Evolutionary conservation across 176 grass and related monocot genomes (phyloP), one percentile per base, ranked within the genome.

Genomic region (Carex parvula): DNA sequence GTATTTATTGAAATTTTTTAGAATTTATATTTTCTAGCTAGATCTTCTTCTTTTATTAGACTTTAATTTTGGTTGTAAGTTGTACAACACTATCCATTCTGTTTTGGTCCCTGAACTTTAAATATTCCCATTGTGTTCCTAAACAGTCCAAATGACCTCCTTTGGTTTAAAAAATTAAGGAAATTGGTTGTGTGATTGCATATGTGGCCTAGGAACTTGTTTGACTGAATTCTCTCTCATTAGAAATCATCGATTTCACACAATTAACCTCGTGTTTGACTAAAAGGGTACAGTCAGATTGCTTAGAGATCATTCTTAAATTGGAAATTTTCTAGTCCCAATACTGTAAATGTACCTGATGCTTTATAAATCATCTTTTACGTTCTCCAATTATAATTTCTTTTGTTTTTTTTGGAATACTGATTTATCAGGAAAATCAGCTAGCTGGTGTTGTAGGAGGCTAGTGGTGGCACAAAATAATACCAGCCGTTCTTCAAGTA

Each of bases 361-460:
- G 24, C 70, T 46, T 10, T 33, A 71, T 5, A 71, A 18, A 21
- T 18, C 18, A 17, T 15, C 33, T 68, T 16, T 37, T 68, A 17
- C 20, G 57, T 60, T 60, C 16, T 60, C 57, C 18, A 12, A 18
- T 60, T 70, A 39, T 39, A 70, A 8, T 71, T 29, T 53, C 46
- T 54, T n/a, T 15, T 30, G 55, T 13, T 29, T 53, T n/a, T 56
- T 64, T 18, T 37, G 14, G 48, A 78, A 64, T 66, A 66, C 50
- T 81, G 15, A 6, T 46, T 53, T 14, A 81, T 35, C 85, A 96
- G 91, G 54, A 91, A 52, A 89, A 85, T 12, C 90, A 91, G 70
- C 89, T 98, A 39, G 92, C 88, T 32, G 91, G 95, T 42, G 95
- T 94, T 20, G 24, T 93, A 7, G 95, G 95, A 13, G n/a, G 95